These are phyloP conservation scores for Wickerhamomyces chambardii DNA, from an alignment of 805 yeast species.

Conservation along the genomic window DNA sequence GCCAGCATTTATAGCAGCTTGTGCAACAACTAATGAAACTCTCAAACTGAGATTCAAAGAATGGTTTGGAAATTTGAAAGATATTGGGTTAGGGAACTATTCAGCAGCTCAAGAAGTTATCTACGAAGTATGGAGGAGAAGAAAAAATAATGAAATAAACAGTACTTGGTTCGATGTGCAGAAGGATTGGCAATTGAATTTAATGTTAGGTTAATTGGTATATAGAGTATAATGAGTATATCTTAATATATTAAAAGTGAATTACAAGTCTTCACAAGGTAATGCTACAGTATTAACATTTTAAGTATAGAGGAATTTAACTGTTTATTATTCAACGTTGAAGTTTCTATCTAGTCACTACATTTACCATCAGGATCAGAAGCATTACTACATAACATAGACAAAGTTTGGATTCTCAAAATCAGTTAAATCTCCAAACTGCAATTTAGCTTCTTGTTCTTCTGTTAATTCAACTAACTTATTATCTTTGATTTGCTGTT, in stretches of 20 bases:
- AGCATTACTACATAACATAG: no score
- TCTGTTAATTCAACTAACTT: slow-evolving; percentile 30
- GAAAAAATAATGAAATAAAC: slow-evolving; percentile 36
- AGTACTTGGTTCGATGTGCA: slow-evolving; percentile 53
- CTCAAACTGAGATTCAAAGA: slow-evolving; percentile 47
- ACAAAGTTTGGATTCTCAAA: slow-evolving; percentile 28
- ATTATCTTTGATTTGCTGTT: slow-evolving; percentile 6
- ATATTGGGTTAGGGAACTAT: slow-evolving; percentile 40
- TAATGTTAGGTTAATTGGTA: slow-evolving; percentile 44
- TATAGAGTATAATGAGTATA: no score
- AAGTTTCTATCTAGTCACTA: no score
- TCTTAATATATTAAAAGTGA: no score
- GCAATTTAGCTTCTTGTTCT: slow-evolving; percentile 5
- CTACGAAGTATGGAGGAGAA: slow-evolving; percentile 56
- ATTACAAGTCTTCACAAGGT: no score
- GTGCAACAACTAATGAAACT: slow-evolving; percentile 42
- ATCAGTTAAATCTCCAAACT: slow-evolving; percentile 36
- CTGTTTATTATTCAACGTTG: no score
- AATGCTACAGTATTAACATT: no score
- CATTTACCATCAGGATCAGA: no score
- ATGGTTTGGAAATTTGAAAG: slow-evolving; percentile 36
- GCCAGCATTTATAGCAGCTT: slow-evolving; percentile 59
- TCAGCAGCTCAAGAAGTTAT: slow-evolving; percentile 59
- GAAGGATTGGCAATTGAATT: slow-evolving; percentile 54
- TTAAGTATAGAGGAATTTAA: no score